Evolutionary conservation across 345 rosid species (phyloP), one percentile per base, ranked within the genome.

Genomic region (Salix caprea): DNA sequence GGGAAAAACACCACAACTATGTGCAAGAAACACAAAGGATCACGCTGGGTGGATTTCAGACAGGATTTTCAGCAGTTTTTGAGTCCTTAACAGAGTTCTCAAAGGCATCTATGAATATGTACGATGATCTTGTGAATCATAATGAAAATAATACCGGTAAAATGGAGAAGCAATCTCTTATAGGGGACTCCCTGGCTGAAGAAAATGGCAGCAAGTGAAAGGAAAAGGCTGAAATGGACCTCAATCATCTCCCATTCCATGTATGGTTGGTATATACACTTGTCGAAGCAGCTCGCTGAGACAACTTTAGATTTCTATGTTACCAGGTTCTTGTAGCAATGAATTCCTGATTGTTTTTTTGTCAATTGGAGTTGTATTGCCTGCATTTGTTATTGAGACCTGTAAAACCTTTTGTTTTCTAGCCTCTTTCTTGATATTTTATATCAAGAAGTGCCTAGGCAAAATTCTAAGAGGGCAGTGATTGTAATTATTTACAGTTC

Each of bases 211-310:
- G 76, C 80, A 76, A 86, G 76, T 87, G 70, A 85, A 80, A 52
- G 18, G 37, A n/a, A 24, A 42, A 37, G 40, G 26, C 24, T 18
- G 54, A 74, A n/a, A 32, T 1, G 69, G 56, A 72, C 39, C 62
- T 65, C 21, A 64, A 54, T 71, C 39, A 58, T 73, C 39, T 8
- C 56, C 42, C 26, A 1, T 34, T 70, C 48, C 30, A 19, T 58
- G 81, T 32, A 70, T 26, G 75, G 52, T 69, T 48, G 87, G 86
- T 84, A 84, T 61, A 79, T 85, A 54, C 46, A 68, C 74, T 34
- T 44, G 91, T 86, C 81, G 66, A 88, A 88, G 91, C 91, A 73
- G 77, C 91, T 86, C 76, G 91, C 92, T 81, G 87, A 84, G 91
- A 81, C 89, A 39, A 46, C 46, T 30, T 78, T 78, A 71, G 76